Percentiles rank a stretch among this genome's conserved stretches.
phyloP scores from a whole-genome alignment of 352 stramenopile genomes.

The Pythium pectinolyticum region DNA sequence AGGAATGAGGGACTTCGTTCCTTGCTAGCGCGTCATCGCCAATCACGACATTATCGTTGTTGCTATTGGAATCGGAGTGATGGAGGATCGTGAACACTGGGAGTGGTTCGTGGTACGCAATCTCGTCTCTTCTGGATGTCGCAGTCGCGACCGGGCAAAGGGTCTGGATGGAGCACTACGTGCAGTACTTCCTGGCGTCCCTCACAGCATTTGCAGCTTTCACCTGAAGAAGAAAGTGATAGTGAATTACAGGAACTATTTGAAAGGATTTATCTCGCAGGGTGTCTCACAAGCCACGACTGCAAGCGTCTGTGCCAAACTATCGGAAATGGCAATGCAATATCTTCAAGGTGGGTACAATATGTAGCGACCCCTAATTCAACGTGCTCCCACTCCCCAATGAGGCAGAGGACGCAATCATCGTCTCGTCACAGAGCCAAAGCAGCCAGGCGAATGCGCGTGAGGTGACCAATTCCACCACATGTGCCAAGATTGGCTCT shows the following conservation, averaged over 20 bases:
- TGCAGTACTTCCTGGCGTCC: neutral
- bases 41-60: slow-evolving; percentile 21
- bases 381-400: too few relatives aligned
- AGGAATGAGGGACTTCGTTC: slow-evolving; percentile 7
- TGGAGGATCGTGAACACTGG: slow-evolving; percentile 19
- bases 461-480: too few relatives aligned
- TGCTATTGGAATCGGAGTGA: slow-evolving; percentile 5
- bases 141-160: slow-evolving; percentile 12
- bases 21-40: neutral
- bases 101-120: slow-evolving; percentile 14
- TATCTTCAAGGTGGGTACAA: too few relatives aligned
- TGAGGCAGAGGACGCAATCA: too few relatives aligned
- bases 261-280: too few relatives aligned
- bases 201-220: slow-evolving; percentile 17
- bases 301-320: too few relatives aligned
- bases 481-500: too few relatives aligned
- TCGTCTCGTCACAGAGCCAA: too few relatives aligned
- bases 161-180: slow-evolving; percentile 7
- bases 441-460: too few relatives aligned
- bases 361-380: too few relatives aligned
- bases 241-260: slow-evolving; percentile 12
- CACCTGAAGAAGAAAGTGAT: slow-evolving; percentile 23
- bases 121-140: neutral
- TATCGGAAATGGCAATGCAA: too few relatives aligned
- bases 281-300: too few relatives aligned